Percentiles rank a stretch among this genome's conserved stretches.
phyloP scores from a whole-genome alignment of 352 stramenopile species.

The Phytopythium montanum region DNA sequence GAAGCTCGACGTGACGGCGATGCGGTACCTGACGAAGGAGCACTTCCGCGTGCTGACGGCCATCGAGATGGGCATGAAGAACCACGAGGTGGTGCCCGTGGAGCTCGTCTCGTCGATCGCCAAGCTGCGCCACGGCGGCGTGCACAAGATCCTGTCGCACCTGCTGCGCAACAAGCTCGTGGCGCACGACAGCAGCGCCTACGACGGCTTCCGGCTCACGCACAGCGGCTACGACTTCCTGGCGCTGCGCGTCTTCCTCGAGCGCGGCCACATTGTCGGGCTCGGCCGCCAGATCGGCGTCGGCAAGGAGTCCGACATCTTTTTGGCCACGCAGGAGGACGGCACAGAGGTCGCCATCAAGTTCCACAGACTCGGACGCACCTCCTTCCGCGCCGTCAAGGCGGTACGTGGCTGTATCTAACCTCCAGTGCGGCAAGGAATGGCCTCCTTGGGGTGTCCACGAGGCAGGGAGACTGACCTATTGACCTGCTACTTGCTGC shows the following conservation, averaged over 20 bases:
- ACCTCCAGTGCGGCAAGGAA: too few relatives aligned
- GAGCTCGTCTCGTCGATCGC: slow-evolving; percentile 96
- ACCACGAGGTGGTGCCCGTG: slow-evolving; percentile 97
- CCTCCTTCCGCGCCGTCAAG: slow-evolving; percentile 97
- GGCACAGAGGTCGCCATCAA: slow-evolving; percentile 98
- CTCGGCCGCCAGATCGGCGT: slow-evolving; percentile 95
- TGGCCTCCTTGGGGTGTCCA: too few relatives aligned
- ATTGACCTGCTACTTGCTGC: background rate
- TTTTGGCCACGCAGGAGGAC: slow-evolving; percentile 91
- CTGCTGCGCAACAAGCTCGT: slow-evolving; percentile 98
- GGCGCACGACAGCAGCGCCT: slow-evolving; percentile 95
- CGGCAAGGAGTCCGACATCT: slow-evolving; percentile 99
- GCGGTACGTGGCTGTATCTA: too few relatives aligned
- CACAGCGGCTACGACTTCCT: slow-evolving; percentile 99
- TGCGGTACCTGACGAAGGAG: slow-evolving; percentile 92
- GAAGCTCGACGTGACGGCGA: slow-evolving; percentile 93
- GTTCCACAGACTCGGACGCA: slow-evolving; percentile 99
- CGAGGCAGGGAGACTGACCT: background rate
- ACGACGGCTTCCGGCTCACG: slow-evolving; percentile 98
- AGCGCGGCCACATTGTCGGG: slow-evolving; percentile 89
- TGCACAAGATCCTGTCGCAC: slow-evolving; percentile 96
- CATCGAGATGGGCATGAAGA: slow-evolving; percentile 99
- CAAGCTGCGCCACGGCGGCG: slow-evolving; percentile 96
- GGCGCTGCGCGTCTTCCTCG: slow-evolving; percentile 94
- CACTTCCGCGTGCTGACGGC: slow-evolving; percentile 99